Evolutionary conservation across 177 flowering plant genomes (phyloP), one percentile per base, ranked within the genome.

Genomic region (Vitis hybrid): DNA sequence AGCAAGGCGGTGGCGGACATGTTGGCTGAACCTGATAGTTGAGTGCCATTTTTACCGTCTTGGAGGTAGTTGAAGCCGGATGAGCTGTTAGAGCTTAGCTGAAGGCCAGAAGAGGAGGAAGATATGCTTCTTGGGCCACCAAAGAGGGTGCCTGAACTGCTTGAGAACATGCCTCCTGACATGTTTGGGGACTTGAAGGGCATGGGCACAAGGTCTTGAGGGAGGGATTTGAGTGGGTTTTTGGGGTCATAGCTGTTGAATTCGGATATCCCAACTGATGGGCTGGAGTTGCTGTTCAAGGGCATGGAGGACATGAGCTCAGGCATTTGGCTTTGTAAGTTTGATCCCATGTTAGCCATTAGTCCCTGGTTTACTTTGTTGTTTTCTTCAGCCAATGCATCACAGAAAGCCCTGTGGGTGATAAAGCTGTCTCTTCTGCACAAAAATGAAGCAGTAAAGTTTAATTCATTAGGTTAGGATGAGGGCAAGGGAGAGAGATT

Each of bases 381-480:
- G 80, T 88, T 88, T 62, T 93, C 94, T 73, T 82, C 86, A 14
- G 91, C 81, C 49, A 87, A 70, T 58, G 91, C 91, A 63, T 87
- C 89, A 57, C 98, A 92, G 70, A 91, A 92, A 4, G 94, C 93
- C 68, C 96, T 89, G 81, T 92, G 98, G 45, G 98, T 88, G 59
- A 87, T 83, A 58, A 87, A 87, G 73, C 90, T 87, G 62, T 87
- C 90, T 72, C 88, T 78, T 75, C 96, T 92, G 89, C 84, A 73
- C 21, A 13, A 54, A 48, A 56, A 11, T 51, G 15, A 69, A 56
- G 30, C 11, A 66, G 21, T 48, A 56, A 55, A 39, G 56, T 15
- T 34, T 3, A 7, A 50, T 30, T 26, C 32, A 54, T 59, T 48
- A 59, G 56, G 45, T 6, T 52, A 39, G 48, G 12, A 30, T 4